Percentiles rank a stretch among this genome's conserved stretches.
These are phyloP conservation scores for Pythium volutum DNA, from an alignment of 352 stramenopile genomes.

Conservation along the genomic window DNA sequence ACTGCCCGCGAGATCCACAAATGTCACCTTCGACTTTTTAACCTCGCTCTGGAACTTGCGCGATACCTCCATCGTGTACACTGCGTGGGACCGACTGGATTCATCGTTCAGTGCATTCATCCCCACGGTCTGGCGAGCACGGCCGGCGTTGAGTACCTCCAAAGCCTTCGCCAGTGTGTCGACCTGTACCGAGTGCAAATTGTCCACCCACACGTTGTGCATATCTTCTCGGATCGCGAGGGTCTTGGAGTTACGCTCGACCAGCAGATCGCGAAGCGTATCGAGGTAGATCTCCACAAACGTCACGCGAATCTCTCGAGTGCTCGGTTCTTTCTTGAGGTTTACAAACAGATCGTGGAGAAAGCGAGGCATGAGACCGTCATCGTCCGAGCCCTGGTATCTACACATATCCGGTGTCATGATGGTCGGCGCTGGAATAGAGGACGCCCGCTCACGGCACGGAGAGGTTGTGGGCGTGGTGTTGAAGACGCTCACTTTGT, in stretches of 20 bases:
- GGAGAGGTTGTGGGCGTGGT: constrained; percentile 25
- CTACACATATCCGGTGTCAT: neutral
- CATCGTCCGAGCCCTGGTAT: constrained; percentile 25
- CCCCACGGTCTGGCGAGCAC: constrained; percentile 36
- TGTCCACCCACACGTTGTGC: constrained; percentile 42
- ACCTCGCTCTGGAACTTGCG: constrained; percentile 39
- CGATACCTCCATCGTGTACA: constrained; percentile 53
- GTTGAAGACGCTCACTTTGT: constrained; percentile 30
- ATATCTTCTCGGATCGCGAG: constrained; percentile 38
- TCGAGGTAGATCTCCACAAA: constrained; percentile 94
- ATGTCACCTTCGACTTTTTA: constrained; percentile 56
- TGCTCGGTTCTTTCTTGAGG: constrained; percentile 37
- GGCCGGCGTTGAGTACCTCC: constrained; percentile 41
- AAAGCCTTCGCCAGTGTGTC: constrained; percentile 37
- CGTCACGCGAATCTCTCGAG: constrained; percentile 39
- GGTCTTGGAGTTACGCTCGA: constrained; percentile 30
- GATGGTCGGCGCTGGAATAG: constrained; percentile 14
- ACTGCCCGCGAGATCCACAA: constrained; percentile 59
- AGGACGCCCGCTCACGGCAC: constrained; percentile 19
- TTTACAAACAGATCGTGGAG: constrained; percentile 43
- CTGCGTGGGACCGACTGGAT: constrained; percentile 59
- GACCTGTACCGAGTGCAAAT: constrained; percentile 38
- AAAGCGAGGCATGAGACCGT: constrained; percentile 53
- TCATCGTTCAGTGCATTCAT: constrained; percentile 54
- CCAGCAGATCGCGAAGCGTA: constrained; percentile 89